phyloP scores from a whole-genome alignment of 768 basidiomycete genomes.

The Panellus pusillus region DNA sequence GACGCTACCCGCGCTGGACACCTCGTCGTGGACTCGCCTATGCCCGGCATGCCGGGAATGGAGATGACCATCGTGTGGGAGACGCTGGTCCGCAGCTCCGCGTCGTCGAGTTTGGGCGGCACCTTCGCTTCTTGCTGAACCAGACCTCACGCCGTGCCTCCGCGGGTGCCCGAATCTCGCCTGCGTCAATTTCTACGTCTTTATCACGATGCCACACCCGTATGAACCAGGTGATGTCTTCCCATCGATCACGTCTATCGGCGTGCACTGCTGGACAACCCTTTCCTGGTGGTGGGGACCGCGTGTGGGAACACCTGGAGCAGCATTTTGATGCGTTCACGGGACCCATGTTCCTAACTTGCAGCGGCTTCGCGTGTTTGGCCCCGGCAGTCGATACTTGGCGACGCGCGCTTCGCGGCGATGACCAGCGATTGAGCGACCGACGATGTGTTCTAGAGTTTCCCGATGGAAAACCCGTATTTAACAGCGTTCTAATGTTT shows the following conservation, averaged over 20 bases:
- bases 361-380: conserved; percentile 45
- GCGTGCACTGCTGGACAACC: conserved; percentile 52
- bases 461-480: background rate
- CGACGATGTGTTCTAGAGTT: conserved; percentile 11
- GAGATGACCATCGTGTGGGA: conserved; percentile 44
- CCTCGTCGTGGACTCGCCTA: conserved; percentile 52
- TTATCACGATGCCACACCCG: conserved; percentile 42
- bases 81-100: conserved; percentile 46
- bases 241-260: conserved; percentile 43
- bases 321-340: conserved; percentile 49
- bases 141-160: conserved; percentile 52
- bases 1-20: conserved; percentile 53
- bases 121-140: conserved; percentile 50
- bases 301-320: conserved; percentile 41
- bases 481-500: background rate
- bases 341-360: conserved; percentile 45
- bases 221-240: conserved; percentile 3
- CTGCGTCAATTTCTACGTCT: conserved; percentile 55
- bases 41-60: conserved; percentile 34
- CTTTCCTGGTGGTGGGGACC: conserved; percentile 36
- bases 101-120: conserved; percentile 58
- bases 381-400: background rate
- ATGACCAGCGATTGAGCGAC: conserved; percentile 3
- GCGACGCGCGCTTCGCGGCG: conserved; percentile 1
- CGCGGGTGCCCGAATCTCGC: conserved; percentile 44